Conservation (phyloP, 2,329 filamentous ascomycete genomes). For the Ascochyta viciae-villosae region DNA sequence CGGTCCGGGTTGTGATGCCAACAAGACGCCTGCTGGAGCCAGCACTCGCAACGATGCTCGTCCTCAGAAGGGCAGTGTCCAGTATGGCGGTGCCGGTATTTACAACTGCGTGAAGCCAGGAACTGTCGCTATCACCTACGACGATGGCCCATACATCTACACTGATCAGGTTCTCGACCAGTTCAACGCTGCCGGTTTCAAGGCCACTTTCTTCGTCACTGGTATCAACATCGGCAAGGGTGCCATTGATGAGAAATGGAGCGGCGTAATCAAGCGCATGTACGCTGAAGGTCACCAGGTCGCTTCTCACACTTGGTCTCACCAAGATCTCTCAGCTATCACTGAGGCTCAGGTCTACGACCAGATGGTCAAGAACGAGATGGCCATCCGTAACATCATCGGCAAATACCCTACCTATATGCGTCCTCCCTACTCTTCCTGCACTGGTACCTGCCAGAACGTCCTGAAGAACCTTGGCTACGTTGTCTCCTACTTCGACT, state of each 20-base stretch:
- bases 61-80: conserved; percentile 60
- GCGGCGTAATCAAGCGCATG: conserved; percentile 62
- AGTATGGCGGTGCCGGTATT: conserved; percentile 65
- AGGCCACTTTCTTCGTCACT: conserved; percentile 72
- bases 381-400: conserved; percentile 62
- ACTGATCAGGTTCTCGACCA: conserved; percentile 67
- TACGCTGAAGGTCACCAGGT: conserved; percentile 64
- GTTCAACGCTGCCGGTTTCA: conserved; percentile 64
- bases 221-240: conserved; percentile 65
- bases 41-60: conserved; percentile 62
- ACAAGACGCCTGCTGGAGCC: conserved; percentile 60
- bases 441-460: conserved; percentile 49
- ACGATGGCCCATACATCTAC: conserved; percentile 70
- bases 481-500: conserved; percentile 66
- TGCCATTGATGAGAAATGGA: conserved; percentile 62
- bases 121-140: conserved; percentile 70
- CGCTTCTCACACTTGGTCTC: conserved; percentile 65
- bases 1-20: conserved; percentile 66
- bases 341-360: conserved; percentile 53
- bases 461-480: conserved; percentile 58
- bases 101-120: conserved; percentile 61
- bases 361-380: conserved; percentile 62
- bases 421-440: conserved; percentile 58
- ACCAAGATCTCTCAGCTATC: conserved; percentile 56
- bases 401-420: conserved; percentile 64